Evolutionary conservation across 163 green algal genomes (phyloP).

Genomic region (Chlamydomonas reinhardtii): DNA sequence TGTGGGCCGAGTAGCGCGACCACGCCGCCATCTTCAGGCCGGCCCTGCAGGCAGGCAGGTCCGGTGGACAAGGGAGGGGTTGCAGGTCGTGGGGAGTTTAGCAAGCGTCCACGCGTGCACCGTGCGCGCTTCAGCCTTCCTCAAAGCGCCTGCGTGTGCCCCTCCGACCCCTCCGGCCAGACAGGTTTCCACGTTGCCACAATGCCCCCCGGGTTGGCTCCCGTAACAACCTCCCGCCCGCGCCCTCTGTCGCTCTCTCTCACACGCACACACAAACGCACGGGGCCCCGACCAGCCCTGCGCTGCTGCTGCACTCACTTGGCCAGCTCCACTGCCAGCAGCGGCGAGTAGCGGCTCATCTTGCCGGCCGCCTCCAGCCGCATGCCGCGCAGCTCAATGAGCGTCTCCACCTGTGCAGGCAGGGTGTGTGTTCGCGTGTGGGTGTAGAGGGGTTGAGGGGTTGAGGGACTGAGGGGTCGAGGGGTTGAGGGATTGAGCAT

Average conservation of each 20-base stretch:
- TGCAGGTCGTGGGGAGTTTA: background rate
- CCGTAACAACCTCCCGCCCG: no score
- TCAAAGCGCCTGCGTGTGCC: no score
- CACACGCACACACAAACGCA: no score
- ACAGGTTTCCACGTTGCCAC: no score
- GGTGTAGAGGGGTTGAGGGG: background rate
- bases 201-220: no score
- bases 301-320: conserved; percentile 43
- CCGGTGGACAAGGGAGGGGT: background rate
- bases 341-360: conserved; percentile 54
- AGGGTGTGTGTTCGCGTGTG: no score
- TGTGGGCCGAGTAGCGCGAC: conserved; percentile 48
- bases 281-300: no score
- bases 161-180: no score
- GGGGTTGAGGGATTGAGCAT: no score
- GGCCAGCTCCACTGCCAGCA: conserved; percentile 49
- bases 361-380: conserved; percentile 54
- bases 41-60: conserved; percentile 11
- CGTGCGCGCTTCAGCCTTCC: no score
- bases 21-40: conserved; percentile 56
- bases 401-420: conserved; percentile 58
- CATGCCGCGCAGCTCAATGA: conserved; percentile 60
- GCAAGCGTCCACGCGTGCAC: no score
- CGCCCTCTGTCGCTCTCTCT: no score
- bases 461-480: background rate